Evolutionary conservation across 1,284 basidiomycete species (phyloP), one percentile per base, ranked within the genome.

Genomic region (Pascua sp.): DNA sequence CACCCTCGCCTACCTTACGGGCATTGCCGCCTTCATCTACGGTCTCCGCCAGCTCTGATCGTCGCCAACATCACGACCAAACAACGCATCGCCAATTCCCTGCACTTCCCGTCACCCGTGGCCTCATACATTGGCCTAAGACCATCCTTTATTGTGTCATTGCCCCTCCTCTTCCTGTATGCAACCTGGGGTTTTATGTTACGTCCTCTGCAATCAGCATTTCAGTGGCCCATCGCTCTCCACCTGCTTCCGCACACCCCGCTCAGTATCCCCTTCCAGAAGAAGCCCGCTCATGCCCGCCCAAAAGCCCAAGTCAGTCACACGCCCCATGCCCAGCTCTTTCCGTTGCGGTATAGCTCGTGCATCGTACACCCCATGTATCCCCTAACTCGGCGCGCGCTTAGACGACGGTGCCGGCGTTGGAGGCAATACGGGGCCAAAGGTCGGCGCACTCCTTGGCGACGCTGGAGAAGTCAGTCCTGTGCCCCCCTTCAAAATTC

Each of bases 351-450:
- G 38, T 55, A 58, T 59, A 55, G 57, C 61, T 62, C 60, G 60
- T 62, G 60, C 60, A 62, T 62, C 60, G 60, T 62, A 62, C 61
- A 60, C 58, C 55, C 24, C 55, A 56, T 55, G 55, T 57, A 62
- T 49, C 58, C 55, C 58, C 58, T 47, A 57, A 55, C 48, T 43
- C 51, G 46, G 42, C 32, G 42, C 44, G 24, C 53, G 49, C 57
- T 81, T 83, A 84, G 68, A 98, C 95, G 78, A 98, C 95, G 65
- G 94, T 98, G 77, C 94, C 93, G 65, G 94, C 93, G 82, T 98
- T 98, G 67, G 93, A 92, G 61, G 90, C 90, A 71, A 98, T 98
- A 93, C 95, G 93, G 67, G 95, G 95, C 95, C 96, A 98, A 65
- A 98, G 85, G 84, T 98, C 95, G 75, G 94, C 93, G 67, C 76